Evolutionary conservation across 2,329 filamentous ascomycete species (phyloP).

Genomic region (Calonectria crousiana): DNA sequence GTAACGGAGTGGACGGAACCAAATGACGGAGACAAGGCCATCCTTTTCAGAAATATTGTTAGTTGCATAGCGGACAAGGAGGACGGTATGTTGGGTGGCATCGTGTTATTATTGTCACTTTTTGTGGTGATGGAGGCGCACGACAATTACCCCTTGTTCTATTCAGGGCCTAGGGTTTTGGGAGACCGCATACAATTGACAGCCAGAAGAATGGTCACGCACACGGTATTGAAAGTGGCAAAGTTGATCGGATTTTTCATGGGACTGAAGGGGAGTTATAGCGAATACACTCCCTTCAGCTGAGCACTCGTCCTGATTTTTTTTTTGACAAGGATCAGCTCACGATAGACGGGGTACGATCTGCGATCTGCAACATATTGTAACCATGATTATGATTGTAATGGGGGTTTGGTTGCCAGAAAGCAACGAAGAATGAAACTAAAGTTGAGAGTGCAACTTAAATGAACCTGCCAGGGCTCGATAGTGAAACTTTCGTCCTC

Average conservation of each 20-base stretch:
- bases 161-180: constrained; percentile 30
- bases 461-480: no score
- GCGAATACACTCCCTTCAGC: constrained; percentile 14
- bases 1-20: constrained; percentile 41
- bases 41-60: constrained; percentile 39
- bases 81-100: constrained; percentile 16
- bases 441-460: background rate
- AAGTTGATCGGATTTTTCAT: constrained; percentile 1
- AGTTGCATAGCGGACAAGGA: constrained; percentile 36
- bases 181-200: constrained; percentile 15
- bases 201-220: constrained; percentile 24
- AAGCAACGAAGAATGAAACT: background rate
- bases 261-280: constrained; percentile 10
- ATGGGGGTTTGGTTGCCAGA: background rate
- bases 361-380: background rate
- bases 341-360: background rate
- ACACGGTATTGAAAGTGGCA: constrained; percentile 7
- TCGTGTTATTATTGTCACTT: constrained; percentile 30
- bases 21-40: constrained; percentile 35
- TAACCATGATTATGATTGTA: background rate
- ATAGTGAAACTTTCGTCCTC: background rate
- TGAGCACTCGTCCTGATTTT: background rate
- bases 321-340: constrained; percentile 1
- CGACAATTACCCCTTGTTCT: constrained; percentile 40
- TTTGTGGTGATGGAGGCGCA: constrained; percentile 34